Conservation (phyloP, 176 grass and related monocot species). For the Zizania latifolia region DNA sequence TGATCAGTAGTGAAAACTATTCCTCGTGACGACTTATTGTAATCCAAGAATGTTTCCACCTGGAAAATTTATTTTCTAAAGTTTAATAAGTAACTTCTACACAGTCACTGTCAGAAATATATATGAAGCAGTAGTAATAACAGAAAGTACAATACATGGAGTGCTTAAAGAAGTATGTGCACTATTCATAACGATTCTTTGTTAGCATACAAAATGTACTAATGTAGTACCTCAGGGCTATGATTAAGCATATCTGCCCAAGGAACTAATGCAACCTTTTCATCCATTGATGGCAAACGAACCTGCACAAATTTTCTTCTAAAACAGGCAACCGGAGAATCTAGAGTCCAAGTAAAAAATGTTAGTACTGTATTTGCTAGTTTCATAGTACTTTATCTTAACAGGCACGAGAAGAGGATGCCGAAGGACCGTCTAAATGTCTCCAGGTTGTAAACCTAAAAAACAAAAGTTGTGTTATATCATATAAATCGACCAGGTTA, state of each 20-base stretch:
- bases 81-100: not conserved
- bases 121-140: not conserved
- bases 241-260: too few relatives aligned
- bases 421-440: constrained; percentile 90
- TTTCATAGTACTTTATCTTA: constrained; percentile 27
- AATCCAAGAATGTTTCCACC: constrained; percentile 95
- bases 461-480: constrained; percentile 11
- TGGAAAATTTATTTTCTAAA: constrained; percentile 42
- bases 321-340: too few relatives aligned
- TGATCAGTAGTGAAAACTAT: too few relatives aligned
- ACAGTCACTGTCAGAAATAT: constrained; percentile 6
- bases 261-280: constrained; percentile 84
- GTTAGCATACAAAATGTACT: constrained; percentile 10
- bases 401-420: constrained; percentile 94
- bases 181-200: not conserved
- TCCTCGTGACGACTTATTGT: too few relatives aligned
- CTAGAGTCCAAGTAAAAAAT: constrained; percentile 26
- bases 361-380: constrained; percentile 17
- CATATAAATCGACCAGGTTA: not conserved
- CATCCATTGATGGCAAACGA: constrained; percentile 91
- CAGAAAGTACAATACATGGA: not conserved
- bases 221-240: constrained; percentile 83
- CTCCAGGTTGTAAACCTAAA: constrained; percentile 84
- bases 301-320: constrained; percentile 72
- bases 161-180: not conserved